These are phyloP conservation scores for Styphnolobium japonicum DNA, from an alignment of 306 rosid species.

Conservation along the genomic window DNA sequence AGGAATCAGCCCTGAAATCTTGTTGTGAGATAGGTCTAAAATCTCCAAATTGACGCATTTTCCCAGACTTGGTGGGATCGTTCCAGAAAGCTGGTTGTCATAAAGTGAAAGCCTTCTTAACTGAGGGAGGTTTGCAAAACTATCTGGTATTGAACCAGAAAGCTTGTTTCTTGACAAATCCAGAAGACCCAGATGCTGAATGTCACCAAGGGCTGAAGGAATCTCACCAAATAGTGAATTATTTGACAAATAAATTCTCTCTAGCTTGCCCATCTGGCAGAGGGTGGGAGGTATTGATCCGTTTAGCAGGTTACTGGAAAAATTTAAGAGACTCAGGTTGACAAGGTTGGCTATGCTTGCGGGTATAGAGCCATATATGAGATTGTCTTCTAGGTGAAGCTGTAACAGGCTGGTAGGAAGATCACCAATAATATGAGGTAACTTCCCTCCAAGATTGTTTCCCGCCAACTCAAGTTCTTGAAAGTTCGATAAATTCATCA, in stretches of 20 bases:
- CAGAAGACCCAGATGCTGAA: slow-evolving; percentile 60
- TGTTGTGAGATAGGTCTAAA: slow-evolving; percentile 64
- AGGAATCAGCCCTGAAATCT: slow-evolving; percentile 54
- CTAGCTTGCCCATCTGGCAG: slow-evolving; percentile 49
- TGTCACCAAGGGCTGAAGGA: slow-evolving; percentile 53
- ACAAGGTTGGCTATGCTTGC: slow-evolving; percentile 63
- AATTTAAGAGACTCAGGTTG: slow-evolving; percentile 60
- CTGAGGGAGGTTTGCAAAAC: slow-evolving; percentile 65
- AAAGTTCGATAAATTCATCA: slow-evolving; percentile 46
- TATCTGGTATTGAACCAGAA: slow-evolving; percentile 65
- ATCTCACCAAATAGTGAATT: slow-evolving; percentile 73
- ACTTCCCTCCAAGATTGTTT: slow-evolving; percentile 59
- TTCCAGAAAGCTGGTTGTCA: slow-evolving; percentile 59
- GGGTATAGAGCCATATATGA: slow-evolving; percentile 57
- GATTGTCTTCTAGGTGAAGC: slow-evolving; percentile 55
- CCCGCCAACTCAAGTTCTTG: slow-evolving; percentile 72
- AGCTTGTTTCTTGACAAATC: slow-evolving; percentile 67
- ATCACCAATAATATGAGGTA: slow-evolving; percentile 58
- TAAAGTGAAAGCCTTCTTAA: slow-evolving; percentile 59
- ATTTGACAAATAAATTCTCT: slow-evolving; percentile 60
- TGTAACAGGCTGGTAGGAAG: slow-evolving; percentile 58
- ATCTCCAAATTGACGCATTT: slow-evolving; percentile 64
- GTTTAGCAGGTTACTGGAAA: slow-evolving; percentile 62
- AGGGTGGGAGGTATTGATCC: slow-evolving; percentile 62
- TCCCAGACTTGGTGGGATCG: slow-evolving; percentile 62